Conservation (phyloP, 1,139 yeast genomes). For the Sugiyamaella neomexicana region DNA sequence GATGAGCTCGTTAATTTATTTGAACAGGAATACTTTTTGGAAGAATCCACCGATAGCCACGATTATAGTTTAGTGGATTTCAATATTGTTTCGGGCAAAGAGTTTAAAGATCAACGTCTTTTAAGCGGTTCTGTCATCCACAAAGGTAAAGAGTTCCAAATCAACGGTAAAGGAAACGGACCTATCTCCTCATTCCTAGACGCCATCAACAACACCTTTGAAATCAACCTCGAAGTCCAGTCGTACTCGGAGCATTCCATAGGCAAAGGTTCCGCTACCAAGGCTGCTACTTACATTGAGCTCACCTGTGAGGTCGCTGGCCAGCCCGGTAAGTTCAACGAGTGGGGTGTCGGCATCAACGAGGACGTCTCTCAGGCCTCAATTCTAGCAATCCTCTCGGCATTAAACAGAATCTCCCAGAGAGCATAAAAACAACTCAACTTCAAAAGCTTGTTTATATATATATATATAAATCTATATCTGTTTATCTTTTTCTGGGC, state of each 20-base stretch:
- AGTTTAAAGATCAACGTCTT: slow-evolving; percentile 47
- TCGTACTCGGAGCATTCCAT: slow-evolving; percentile 90
- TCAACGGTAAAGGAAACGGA: slow-evolving; percentile 86
- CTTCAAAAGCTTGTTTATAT: no score
- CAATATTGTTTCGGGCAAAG: slow-evolving; percentile 34
- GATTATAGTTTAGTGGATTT: slow-evolving; percentile 38
- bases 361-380: slow-evolving; percentile 93
- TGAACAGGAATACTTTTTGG: slow-evolving; percentile 65
- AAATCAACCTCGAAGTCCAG: slow-evolving; percentile 66
- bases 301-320: slow-evolving; percentile 45
- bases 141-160: slow-evolving; percentile 48
- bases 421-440: neutral
- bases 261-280: slow-evolving; percentile 80
- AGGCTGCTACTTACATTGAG: slow-evolving; percentile 89
- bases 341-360: slow-evolving; percentile 95
- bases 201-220: slow-evolving; percentile 64
- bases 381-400: slow-evolving; percentile 73
- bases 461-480: no score
- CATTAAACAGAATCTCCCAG: slow-evolving; percentile 50
- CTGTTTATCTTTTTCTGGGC: neutral
- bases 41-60: slow-evolving; percentile 40
- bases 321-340: slow-evolving; percentile 47
- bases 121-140: slow-evolving; percentile 52
- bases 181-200: slow-evolving; percentile 89
- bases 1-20: slow-evolving; percentile 76